Conservation (phyloP, 345 rosid species). For the Geranium rotundifolium region DNA sequence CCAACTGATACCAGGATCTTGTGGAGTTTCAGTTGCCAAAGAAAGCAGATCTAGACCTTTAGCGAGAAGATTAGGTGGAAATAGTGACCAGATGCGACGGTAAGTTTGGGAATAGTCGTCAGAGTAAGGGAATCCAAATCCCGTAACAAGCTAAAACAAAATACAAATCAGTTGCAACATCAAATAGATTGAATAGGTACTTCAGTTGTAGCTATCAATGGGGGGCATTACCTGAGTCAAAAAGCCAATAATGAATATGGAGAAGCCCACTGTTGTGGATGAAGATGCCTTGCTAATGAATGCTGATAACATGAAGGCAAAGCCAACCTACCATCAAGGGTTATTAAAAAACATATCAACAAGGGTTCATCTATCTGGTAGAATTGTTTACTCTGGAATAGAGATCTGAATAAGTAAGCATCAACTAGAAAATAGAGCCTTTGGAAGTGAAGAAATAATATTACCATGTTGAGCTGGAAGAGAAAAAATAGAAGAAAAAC, state of each 20-base stretch:
- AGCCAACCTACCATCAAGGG: conserved; percentile 47
- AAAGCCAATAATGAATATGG: conserved; percentile 61
- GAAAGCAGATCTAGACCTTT: conserved; percentile 42
- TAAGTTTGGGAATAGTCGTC: conserved; percentile 9
- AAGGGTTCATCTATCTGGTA: conserved; percentile 1
- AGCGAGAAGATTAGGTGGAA: conserved; percentile 88
- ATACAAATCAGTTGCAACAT: conserved; percentile 7
- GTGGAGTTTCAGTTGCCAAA: conserved; percentile 53
- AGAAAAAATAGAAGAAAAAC: conserved; percentile 74
- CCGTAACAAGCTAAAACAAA: conserved; percentile 45
- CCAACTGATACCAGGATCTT: conserved; percentile 81
- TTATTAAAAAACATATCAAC: conserved; percentile 4
- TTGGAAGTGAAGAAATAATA: conserved; percentile 3
- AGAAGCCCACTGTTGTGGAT: conserved; percentile 70
- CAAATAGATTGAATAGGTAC: conserved; percentile 1
- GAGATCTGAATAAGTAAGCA: conserved; percentile 1
- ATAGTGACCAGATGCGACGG: conserved; percentile 60
- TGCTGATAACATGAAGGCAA: conserved; percentile 77
- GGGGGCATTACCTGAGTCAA: conserved; percentile 53
- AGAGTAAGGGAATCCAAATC: conserved; percentile 52
- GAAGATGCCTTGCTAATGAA: conserved; percentile 75
- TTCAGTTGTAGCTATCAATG: conserved; percentile 5
- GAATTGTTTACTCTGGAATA: conserved; percentile 4
- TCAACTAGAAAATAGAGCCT: background rate
- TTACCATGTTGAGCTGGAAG: conserved; percentile 82